Base-by-base conservation (phyloP, 306 rosid species). In the Cicer cuneatum region DNA sequence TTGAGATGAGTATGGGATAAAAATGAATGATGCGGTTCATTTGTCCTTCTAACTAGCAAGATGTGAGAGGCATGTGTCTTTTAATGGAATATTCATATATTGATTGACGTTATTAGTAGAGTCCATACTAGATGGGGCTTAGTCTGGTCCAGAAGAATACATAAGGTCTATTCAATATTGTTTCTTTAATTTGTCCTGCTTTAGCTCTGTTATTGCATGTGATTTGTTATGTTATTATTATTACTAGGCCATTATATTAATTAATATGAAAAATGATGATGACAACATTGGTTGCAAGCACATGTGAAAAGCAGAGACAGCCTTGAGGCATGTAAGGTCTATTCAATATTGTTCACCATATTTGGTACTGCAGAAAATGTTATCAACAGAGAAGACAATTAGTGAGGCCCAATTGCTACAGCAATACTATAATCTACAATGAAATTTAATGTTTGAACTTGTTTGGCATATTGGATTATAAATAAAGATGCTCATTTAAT, bases 281-380 rank as follows among this genome's bases (percentile, higher is more conserved):
- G 14, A 53, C 47, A 29, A 71, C 12, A 39, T 15, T 18, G 49
- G 73, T 57, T 16, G 61, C 35, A 6, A 47, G 75, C 82, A 82
- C 82, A 82, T 82, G 85, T 66, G 59, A 33, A 66, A 82, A 71
- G 79, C 79, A 82, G 82, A 77, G 79, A 72, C 63, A 58, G 68
- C 10, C 33, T 24, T 72, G 79, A 76, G 66, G 15, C 40, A 42
- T 77, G 85, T 77, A 66, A 78, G 73, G 83, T 82, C 86, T 10
- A 82, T 82, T 82, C 85, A 72, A 70, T 37, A 59, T 29, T 15
- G 73, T 63, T 74, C 73, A 81, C 62, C 51, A 62, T 56, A 65
- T 71, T 54, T 41, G 75, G 85, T 66, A 82, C 76, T 24, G 13
- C n/a, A 46, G 81, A 18, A 57, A 81, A 37, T 65, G 81, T 54